A percentile compares a stretch with the other conserved stretches of the same genome.
Conservation (phyloP, 2,329 filamentous ascomycete species). For the Penicillium hesseltinei region DNA sequence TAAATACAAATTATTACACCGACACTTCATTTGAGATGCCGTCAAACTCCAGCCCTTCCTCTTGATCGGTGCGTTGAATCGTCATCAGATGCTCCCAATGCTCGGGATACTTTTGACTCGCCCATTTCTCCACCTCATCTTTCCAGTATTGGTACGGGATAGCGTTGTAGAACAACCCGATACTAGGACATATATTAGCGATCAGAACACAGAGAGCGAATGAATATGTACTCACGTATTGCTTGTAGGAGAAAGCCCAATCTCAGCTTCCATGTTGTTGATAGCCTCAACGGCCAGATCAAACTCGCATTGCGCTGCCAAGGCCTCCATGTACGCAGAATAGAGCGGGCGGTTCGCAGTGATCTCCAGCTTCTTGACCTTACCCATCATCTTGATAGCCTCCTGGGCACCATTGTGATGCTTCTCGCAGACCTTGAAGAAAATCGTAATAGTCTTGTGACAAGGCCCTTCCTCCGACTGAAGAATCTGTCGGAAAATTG, state of each 20-base stretch:
- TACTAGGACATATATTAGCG: conserved; percentile 45
- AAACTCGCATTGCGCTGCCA: conserved; percentile 70
- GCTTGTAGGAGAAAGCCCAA: conserved; percentile 65
- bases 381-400: conserved; percentile 53
- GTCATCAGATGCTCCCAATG: conserved; percentile 66
- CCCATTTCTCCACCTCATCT: conserved; percentile 71
- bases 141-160: conserved; percentile 66
- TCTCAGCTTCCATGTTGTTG: conserved; percentile 63
- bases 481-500: conserved; percentile 83
- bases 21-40: conserved; percentile 27
- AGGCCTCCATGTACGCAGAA: conserved; percentile 70
- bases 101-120: conserved; percentile 63
- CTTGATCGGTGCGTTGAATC: conserved; percentile 32
- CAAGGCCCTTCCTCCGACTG: conserved; percentile 80
- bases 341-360: conserved; percentile 72
- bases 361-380: conserved; percentile 70
- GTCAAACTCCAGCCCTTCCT: conserved; percentile 35
- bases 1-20: conserved; percentile 18
- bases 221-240: conserved; percentile 61
- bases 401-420: conserved; percentile 45
- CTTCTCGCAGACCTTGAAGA: conserved; percentile 74
- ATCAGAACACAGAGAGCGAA: not conserved
- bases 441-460: conserved; percentile 74
- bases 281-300: conserved; percentile 67
- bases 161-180: conserved; percentile 74